phyloP scores from a whole-genome alignment of 495 filamentous ascomycete species.

The Daldinia bambusicola region DNA sequence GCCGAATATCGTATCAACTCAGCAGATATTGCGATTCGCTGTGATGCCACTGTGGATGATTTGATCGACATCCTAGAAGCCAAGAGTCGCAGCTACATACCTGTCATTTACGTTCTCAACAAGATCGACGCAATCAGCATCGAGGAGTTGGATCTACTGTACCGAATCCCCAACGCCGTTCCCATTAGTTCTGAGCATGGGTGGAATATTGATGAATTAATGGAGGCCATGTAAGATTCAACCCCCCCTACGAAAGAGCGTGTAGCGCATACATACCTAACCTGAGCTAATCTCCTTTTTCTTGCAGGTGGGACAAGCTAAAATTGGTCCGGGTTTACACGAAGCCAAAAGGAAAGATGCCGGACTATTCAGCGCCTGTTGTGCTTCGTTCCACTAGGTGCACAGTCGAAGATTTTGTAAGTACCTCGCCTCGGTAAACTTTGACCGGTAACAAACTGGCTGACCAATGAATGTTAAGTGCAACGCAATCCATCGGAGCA shows the following conservation, averaged over 20 bases:
- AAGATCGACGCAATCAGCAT: conserved; percentile 99
- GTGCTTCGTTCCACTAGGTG: conserved; percentile 83
- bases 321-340: conserved; percentile 93
- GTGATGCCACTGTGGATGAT: conserved; percentile 86
- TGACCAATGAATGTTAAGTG: conserved; percentile 68
- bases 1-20: conserved; percentile 94
- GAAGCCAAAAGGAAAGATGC: conserved; percentile 94
- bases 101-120: conserved; percentile 97
- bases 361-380: conserved; percentile 92
- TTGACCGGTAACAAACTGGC: conserved; percentile 32
- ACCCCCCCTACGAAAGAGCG: conserved; percentile 16
- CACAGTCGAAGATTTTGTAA: conserved; percentile 96
- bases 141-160: conserved; percentile 94
- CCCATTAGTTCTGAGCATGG: conserved; percentile 98
- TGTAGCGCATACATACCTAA: conserved; percentile 33
- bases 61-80: conserved; percentile 96
- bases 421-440: conserved; percentile 53
- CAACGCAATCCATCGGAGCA: conserved; percentile 94
- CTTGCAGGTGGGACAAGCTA: conserved; percentile 85
- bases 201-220: conserved; percentile 96
- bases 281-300: conserved; percentile 42
- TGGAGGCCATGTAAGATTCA: conserved; percentile 83
- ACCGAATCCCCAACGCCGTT: conserved; percentile 94
- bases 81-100: conserved; percentile 94
- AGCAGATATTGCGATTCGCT: conserved; percentile 97